Conservation (phyloP, 352 stramenopile genomes). For the Phytophthora megakarya region DNA sequence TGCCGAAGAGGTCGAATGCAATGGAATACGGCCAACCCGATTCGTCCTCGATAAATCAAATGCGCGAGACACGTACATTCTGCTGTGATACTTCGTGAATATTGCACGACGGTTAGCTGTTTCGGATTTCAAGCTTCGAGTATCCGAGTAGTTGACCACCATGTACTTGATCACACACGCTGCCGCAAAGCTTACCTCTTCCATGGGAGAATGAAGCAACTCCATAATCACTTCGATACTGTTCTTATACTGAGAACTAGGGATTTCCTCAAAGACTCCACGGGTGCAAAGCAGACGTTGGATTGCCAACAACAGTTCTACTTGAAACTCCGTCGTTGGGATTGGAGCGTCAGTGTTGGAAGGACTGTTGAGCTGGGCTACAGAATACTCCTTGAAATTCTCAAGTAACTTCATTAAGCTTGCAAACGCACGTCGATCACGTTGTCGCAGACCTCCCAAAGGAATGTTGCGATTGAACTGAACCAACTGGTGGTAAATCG, state of each 20-base stretch:
- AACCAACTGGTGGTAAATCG: constrained; percentile 78
- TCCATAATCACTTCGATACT: constrained; percentile 89
- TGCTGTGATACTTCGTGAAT: constrained; percentile 85
- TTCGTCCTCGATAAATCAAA: constrained; percentile 85
- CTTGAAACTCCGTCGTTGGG: constrained; percentile 82
- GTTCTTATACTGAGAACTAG: constrained; percentile 86
- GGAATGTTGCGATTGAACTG: constrained; percentile 90
- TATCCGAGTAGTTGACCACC: constrained; percentile 91
- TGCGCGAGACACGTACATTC: constrained; percentile 80
- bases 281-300: constrained; percentile 83
- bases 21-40: constrained; percentile 53
- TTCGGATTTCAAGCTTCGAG: constrained; percentile 84
- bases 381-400: constrained; percentile 85
- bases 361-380: constrained; percentile 79
- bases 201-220: constrained; percentile 81
- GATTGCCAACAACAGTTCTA: constrained; percentile 76
- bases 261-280: constrained; percentile 85
- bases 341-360: constrained; percentile 84
- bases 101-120: constrained; percentile 81
- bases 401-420: constrained; percentile 86
- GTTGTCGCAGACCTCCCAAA: constrained; percentile 69
- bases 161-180: constrained; percentile 89
- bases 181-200: constrained; percentile 86
- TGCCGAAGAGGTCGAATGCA: constrained; percentile 35
- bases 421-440: constrained; percentile 76